Evolutionary conservation across 495 filamentous ascomycete genomes (phyloP).

Genomic region (Evansstolkia leycettana): DNA sequence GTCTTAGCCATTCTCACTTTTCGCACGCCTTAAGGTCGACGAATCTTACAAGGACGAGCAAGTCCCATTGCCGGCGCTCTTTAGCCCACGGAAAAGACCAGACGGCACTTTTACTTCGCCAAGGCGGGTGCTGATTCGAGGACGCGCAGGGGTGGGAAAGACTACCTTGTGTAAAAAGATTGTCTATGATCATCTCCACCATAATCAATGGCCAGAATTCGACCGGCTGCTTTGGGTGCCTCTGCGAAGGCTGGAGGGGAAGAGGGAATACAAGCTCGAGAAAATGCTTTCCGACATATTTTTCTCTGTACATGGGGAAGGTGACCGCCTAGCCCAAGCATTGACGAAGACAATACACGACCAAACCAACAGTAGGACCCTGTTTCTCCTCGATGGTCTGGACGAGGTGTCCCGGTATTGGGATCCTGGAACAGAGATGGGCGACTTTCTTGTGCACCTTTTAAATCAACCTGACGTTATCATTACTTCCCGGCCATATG

Average conservation of each 20-base stretch:
- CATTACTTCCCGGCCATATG: slow-evolving; percentile 2
- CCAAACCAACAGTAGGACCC: slow-evolving; percentile 5
- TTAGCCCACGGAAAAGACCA: slow-evolving; percentile 8
- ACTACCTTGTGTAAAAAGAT: slow-evolving; percentile 36
- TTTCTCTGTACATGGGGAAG: slow-evolving; percentile 4
- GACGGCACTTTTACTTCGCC: slow-evolving; percentile 8
- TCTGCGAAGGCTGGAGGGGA: slow-evolving; percentile 13
- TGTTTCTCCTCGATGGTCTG: slow-evolving; percentile 27
- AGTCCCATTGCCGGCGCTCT: slow-evolving; percentile 14
- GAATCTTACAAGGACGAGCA: slow-evolving; percentile 8
- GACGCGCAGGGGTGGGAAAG: slow-evolving; percentile 30
- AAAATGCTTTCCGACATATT: slow-evolving; percentile 16
- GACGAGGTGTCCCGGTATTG: slow-evolving; percentile 21
- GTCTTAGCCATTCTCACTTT: not conserved
- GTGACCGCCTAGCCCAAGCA: not conserved
- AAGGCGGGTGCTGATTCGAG: slow-evolving; percentile 26
- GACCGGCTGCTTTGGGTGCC: slow-evolving; percentile 29
- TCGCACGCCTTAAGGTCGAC: slow-evolving; percentile 6
- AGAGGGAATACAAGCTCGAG: slow-evolving; percentile 6
- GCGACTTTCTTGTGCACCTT: slow-evolving; percentile 13
- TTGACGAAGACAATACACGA: not conserved
- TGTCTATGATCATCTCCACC: slow-evolving; percentile 8
- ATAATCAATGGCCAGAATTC: slow-evolving; percentile 14
- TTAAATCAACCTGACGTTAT: slow-evolving; percentile 17
- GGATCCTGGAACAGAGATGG: slow-evolving; percentile 5